Base-by-base conservation (phyloP, 768 basidiomycete species). In the Rhizopogon vesiculosus region DNA sequence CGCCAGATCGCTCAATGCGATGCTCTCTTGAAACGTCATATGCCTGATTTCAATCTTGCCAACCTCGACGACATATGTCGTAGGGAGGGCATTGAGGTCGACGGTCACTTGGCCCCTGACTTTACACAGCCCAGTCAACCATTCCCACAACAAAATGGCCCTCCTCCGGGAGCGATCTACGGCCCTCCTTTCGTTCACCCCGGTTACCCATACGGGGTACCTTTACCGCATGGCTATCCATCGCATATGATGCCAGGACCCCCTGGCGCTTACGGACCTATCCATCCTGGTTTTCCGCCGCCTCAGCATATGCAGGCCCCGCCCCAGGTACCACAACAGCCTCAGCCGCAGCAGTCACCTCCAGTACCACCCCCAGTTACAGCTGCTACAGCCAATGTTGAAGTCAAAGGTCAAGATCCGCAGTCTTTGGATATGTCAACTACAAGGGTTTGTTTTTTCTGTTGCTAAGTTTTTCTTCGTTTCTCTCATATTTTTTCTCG, bases 351-450 rank as follows among this genome's bases (percentile, higher is more conserved):
- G 9, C 70, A 70, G 7, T 66, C 62, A 9, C 69, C 54, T 3
- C 44, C 61, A 19, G 56, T 62, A 12, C 69, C 69, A 45, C 57
- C 66, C 51, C 33, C 68, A 41, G 64, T 64, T 31, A 54, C 61
- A 33, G 62, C 64, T 15, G 54, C 58, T 38, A 22, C 67, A 13
- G 25, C 66, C 15, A 38, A 60, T 18, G 61, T 71, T 45, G 72
- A 80, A 54, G 80, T 84, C 62, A 88, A 84, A 65, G 90, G 89
- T 49, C 82, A 85, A 60, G 91, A 93, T 65, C 91, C 91, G 3
- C 81, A 87, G 57, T 80, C 84, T 6, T 85, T 89, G 60, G 89
- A 93, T 69, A 80, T 92, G 78, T 87, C 89, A 49, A 84, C 79
- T 65, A 79, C 86, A 7, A 82, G 81, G 60, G 83, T 82, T 61